Percentiles rank a stretch among this genome's conserved stretches.
Evolutionary conservation across 83 land plant genomes (phyloP).

Genomic region (Thuja plicata): DNA sequence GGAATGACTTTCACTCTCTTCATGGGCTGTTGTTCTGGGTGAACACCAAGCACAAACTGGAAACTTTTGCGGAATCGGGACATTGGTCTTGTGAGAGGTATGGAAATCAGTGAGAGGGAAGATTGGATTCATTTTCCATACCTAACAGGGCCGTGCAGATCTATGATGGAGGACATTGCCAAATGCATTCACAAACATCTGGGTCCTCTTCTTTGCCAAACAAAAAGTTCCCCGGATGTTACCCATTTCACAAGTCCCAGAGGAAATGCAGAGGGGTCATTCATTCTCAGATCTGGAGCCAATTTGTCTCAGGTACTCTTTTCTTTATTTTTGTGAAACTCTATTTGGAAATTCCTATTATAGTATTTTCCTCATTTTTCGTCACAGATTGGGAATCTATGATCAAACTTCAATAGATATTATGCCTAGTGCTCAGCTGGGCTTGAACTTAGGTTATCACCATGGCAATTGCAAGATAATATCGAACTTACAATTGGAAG

Average conservation of each 20-base stretch:
- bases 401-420: not conserved
- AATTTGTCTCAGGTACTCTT: constrained; percentile 18
- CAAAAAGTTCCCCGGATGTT: constrained; percentile 23
- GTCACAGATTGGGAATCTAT: not conserved
- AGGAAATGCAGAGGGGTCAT: constrained; percentile 27
- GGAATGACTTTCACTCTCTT: not conserved
- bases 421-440: not conserved
- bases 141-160: constrained; percentile 16
- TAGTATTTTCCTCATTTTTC: not conserved
- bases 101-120: not conserved
- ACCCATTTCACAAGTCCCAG: constrained; percentile 19
- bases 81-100: not conserved
- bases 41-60: not conserved
- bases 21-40: not conserved
- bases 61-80: not conserved
- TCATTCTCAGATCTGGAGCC: constrained; percentile 20
- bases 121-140: constrained; percentile 23
- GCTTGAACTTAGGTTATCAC: not conserved
- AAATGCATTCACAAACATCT: constrained; percentile 16
- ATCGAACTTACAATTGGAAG: not conserved
- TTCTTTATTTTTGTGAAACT: not conserved
- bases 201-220: constrained; percentile 13
- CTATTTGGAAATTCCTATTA: not conserved
- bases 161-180: constrained; percentile 29
- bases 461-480: not conserved